Conservation (phyloP, 345 rosid species). For the Durio zibethinus region DNA sequence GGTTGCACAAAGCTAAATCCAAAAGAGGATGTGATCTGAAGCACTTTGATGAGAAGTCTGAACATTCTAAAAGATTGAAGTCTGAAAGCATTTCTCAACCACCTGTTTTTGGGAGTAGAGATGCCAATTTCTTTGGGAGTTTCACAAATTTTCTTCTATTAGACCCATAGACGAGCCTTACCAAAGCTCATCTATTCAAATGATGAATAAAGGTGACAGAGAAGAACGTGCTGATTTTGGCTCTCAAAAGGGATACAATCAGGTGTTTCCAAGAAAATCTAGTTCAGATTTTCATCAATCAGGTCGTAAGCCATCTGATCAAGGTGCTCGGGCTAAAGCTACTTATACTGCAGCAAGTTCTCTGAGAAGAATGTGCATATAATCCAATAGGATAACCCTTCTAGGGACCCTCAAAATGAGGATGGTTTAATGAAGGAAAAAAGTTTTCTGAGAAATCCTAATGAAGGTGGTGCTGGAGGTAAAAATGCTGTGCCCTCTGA, state of each 20-base stretch:
- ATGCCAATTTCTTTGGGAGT: slow-evolving; percentile 33
- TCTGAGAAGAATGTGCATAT: slow-evolving; percentile 37
- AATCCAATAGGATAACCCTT: slow-evolving; percentile 38
- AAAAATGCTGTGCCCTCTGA: slow-evolving; percentile 46
- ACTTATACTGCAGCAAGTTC: slow-evolving; percentile 40
- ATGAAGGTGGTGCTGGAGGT: slow-evolving; percentile 53
- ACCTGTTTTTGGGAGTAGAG: slow-evolving; percentile 40
- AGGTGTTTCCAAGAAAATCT: slow-evolving; percentile 43
- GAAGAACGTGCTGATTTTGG: slow-evolving; percentile 36
- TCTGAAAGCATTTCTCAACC: slow-evolving; percentile 39
- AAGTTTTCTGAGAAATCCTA: slow-evolving; percentile 44
- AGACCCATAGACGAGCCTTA: slow-evolving; percentile 30
- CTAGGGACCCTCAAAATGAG: slow-evolving; percentile 49
- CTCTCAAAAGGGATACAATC: slow-evolving; percentile 37
- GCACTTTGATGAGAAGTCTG: slow-evolving; percentile 41
- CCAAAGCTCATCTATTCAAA: slow-evolving; percentile 37
- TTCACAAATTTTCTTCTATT: slow-evolving; percentile 26
- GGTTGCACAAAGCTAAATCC: slow-evolving; percentile 40
- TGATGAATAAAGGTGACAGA: slow-evolving; percentile 33
- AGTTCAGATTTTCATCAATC: slow-evolving; percentile 36
- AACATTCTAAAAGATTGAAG: slow-evolving; percentile 44
- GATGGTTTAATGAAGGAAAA: slow-evolving; percentile 38
- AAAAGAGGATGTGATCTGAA: slow-evolving; percentile 42
- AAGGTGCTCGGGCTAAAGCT: slow-evolving; percentile 34
- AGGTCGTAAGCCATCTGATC: slow-evolving; percentile 36